Evolutionary conservation across 257 asterid genomes (phyloP).

Genomic region (Orobanche coerulescens): DNA sequence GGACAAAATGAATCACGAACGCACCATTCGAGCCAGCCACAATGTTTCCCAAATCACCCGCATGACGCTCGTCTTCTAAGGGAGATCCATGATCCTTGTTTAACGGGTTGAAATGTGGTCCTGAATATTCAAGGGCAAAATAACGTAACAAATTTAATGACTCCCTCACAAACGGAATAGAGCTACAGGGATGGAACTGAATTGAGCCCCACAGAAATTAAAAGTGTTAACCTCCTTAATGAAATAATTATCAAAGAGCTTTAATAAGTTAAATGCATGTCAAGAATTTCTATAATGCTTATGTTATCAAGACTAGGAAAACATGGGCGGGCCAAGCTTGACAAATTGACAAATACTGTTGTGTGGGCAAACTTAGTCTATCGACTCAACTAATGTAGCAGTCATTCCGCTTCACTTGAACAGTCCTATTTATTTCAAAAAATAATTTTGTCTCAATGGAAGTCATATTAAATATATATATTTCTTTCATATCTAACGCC

Average conservation of each 20-base stretch:
- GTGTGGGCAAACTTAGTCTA: not conserved
- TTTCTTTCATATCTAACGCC: too few relatives aligned
- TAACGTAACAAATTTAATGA: not conserved
- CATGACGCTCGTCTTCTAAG: slow-evolving; percentile 63
- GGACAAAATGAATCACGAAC: not conserved
- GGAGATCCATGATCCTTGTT: slow-evolving; percentile 86
- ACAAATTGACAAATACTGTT: not conserved
- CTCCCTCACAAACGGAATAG: not conserved
- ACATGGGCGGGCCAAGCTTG: not conserved
- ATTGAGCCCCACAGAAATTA: not conserved
- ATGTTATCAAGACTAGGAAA: not conserved
- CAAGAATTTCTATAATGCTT: not conserved
- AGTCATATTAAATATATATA: too few relatives aligned
- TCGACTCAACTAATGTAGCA: not conserved
- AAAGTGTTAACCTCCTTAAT: not conserved
- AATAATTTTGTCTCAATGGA: too few relatives aligned
- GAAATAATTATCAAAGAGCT: not conserved
- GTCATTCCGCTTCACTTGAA: too few relatives aligned
- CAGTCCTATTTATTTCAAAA: too few relatives aligned
- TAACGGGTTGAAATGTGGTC: slow-evolving; percentile 87
- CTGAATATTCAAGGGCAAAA: slow-evolving; percentile 27
- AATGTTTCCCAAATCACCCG: slow-evolving; percentile 85
- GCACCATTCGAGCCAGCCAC: slow-evolving; percentile 67
- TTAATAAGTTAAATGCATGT: not conserved
- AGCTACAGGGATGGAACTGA: not conserved